These are phyloP conservation scores for Globisporangium alternatum DNA, from an alignment of 352 stramenopile genomes.

Conservation along the genomic window DNA sequence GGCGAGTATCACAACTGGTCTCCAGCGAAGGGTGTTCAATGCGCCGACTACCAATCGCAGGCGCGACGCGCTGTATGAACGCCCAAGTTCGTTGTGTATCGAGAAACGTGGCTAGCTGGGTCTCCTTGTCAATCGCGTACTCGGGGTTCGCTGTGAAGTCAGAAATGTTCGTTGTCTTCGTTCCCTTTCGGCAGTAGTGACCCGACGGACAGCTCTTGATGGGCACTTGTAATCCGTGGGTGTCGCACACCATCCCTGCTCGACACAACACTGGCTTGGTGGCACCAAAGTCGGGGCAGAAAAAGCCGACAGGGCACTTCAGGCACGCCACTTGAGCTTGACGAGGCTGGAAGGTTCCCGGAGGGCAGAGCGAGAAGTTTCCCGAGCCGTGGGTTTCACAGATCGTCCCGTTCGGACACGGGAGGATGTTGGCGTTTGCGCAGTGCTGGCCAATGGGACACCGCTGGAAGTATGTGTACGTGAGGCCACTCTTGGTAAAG, in stretches of 20 bases:
- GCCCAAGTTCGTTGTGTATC: conserved; percentile 47
- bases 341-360: conserved; percentile 92
- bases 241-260: conserved; percentile 92
- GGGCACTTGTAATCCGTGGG: conserved; percentile 77
- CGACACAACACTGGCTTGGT: conserved; percentile 88
- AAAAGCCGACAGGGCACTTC: conserved; percentile 92
- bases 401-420: conserved; percentile 89
- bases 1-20: conserved; percentile 34
- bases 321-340: conserved; percentile 79
- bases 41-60: conserved; percentile 52
- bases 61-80: conserved; percentile 38
- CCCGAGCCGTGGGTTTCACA: conserved; percentile 35
- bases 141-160: conserved; percentile 66
- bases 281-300: conserved; percentile 92
- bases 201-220: conserved; percentile 87
- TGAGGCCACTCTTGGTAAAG: conserved; percentile 64
- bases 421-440: conserved; percentile 41
- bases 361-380: conserved; percentile 94
- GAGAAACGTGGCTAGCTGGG: conserved; percentile 57
- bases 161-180: conserved; percentile 76
- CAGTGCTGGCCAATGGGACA: conserved; percentile 69
- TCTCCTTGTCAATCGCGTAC: conserved; percentile 63
- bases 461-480: conserved; percentile 71
- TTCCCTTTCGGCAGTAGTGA: conserved; percentile 92
- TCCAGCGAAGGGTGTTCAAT: conserved; percentile 64